These are phyloP conservation scores for Trichoderma sp. DNA, from an alignment of 2,329 filamentous ascomycete species.

Conservation along the genomic window DNA sequence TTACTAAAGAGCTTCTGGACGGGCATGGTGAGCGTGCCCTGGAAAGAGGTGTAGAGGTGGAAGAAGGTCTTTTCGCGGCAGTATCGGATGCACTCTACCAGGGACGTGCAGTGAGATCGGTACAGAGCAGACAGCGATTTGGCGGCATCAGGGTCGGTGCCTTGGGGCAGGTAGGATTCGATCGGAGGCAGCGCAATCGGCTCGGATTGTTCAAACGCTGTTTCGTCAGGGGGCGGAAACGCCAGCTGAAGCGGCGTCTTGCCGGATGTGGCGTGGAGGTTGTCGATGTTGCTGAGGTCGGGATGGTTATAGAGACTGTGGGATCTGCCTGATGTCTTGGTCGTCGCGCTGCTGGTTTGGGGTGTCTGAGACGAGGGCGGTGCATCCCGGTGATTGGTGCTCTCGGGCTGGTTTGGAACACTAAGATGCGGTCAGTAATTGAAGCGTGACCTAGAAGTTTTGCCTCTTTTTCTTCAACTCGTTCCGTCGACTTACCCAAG, in stretches of 20 bases:
- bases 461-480: no score
- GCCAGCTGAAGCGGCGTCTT: conserved; percentile 63
- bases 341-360: conserved; percentile 27
- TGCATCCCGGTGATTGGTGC: conserved; percentile 36
- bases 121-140: conserved; percentile 86
- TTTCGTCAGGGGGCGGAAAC: conserved; percentile 62
- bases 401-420: conserved; percentile 39
- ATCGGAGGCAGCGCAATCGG: conserved; percentile 83
- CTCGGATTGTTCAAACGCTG: conserved; percentile 60
- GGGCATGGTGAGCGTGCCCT: conserved; percentile 93
- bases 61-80: conserved; percentile 98
- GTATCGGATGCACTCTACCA: conserved; percentile 93
- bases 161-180: conserved; percentile 73
- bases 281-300: conserved; percentile 58
- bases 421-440: conserved; percentile 31
- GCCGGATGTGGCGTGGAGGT: conserved; percentile 58
- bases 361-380: conserved; percentile 39
- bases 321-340: conserved; percentile 33
- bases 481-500: conserved; percentile 48
- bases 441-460: no score
- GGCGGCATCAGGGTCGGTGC: conserved; percentile 84
- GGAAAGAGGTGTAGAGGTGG: conserved; percentile 90
- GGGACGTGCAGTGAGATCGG: conserved; percentile 89
- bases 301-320: conserved; percentile 63
- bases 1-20: conserved; percentile 90